A percentile compares a stretch with the other conserved stretches of the same genome.
These are phyloP conservation scores for Colletotrichum eremochloae DNA, from an alignment of 2,329 filamentous ascomycete species.

Conservation along the genomic window DNA sequence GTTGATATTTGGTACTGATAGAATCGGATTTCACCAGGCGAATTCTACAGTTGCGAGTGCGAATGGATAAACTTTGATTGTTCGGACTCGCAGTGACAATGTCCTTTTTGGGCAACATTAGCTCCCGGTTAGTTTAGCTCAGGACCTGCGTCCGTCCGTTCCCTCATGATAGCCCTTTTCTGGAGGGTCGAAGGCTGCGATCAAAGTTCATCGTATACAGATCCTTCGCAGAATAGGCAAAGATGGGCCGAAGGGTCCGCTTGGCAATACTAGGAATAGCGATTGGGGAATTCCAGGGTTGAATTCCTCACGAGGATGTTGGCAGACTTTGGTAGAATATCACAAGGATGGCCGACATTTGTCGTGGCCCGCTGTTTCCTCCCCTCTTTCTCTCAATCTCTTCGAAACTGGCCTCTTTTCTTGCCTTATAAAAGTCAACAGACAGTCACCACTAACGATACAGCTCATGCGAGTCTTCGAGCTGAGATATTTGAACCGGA, in stretches of 20 bases:
- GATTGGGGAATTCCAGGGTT: too few species aligned
- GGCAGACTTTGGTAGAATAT: neutral
- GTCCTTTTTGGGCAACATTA: neutral
- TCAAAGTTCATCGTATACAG: neutral
- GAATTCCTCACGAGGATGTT: neutral
- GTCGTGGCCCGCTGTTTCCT: too few species aligned
- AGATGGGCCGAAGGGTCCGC: neutral
- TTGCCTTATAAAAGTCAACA: neutral
- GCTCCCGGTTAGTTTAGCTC: neutral
- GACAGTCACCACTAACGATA: neutral
- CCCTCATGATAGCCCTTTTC: neutral
- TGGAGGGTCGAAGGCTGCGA: neutral
- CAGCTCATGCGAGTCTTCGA: neutral
- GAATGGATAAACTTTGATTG: neutral
- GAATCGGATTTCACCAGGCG: neutral
- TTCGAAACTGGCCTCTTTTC: neutral
- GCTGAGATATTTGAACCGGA: too few species aligned
- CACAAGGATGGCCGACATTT: neutral
- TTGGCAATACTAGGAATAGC: neutral
- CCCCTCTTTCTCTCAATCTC: neutral
- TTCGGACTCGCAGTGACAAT: neutral
- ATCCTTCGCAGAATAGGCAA: too few species aligned
- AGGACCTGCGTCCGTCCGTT: slow-evolving; percentile 1
- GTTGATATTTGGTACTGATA: neutral
- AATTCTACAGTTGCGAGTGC: neutral